Base-by-base conservation (phyloP, 192 early-diverging fungal genomes). In the Physocladia obscura region DNA sequence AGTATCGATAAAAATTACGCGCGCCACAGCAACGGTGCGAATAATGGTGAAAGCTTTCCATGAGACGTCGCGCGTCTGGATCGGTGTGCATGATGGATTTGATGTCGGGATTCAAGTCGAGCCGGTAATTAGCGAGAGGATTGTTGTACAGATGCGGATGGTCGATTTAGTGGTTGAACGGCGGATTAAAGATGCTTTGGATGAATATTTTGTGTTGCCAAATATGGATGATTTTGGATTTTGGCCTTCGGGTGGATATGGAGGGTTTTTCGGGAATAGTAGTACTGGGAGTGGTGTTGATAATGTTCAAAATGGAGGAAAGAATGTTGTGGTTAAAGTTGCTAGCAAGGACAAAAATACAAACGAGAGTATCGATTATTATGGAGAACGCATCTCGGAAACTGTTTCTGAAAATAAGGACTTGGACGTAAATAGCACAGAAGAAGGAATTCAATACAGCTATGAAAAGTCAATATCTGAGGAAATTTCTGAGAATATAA, bases 141-240 rank as follows among this genome's bases (percentile, higher is more conserved):
- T 93, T 60, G 86, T 96, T 49, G n/a, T n/a, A n/a, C 87, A 83
- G 63, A 84, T 93, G 15, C 82, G 83, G 4, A 75, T 89, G 62
- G 87, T 96, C n/a, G 89, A 90, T 50, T 89, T 91, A 67, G 89
- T 91, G 4, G 93, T 96, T 57, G 92, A 94, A 72, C 82, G 87
- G 69, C 85, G 91, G 60, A 87, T 96, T 61, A 87, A 90, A 70
- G 91, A 93, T 35, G 87, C 90, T 29, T 79, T 96, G 34, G 81
- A 88, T 2, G 87, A 88, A 65, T 88, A 84, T 21, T 77, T 96
- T 67, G 89, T 96, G 11, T 74, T 94, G 58, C 94, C 94, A 3
- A 89, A 94, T 57, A 89, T 96, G 88, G 94, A 96, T 67, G 91
- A 94, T 67, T 83, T 92, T 0, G 79, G 87, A 15, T 94, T 94